Base-by-base conservation (phyloP, 202 grass and related monocot genomes). In the Schoenoplectus tabernaemontani region DNA sequence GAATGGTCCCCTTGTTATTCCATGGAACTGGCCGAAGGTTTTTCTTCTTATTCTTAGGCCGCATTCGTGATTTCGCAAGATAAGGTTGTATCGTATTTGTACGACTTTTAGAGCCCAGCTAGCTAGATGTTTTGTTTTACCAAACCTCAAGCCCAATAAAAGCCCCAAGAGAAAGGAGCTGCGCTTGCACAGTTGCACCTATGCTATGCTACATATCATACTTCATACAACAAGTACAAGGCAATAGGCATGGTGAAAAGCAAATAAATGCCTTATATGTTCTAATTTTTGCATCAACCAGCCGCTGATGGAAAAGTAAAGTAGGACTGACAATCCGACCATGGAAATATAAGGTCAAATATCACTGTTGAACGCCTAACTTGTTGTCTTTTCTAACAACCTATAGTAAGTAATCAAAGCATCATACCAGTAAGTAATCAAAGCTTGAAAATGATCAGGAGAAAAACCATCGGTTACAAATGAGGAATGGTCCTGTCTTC, bases 401-500 rank as follows among this genome's bases (percentile, higher is more conserved):
- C 60, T 10, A 67, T 42, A 41, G 36, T 41, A 41, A 42, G 7
- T 1, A 28, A 28, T 44, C 28, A 28, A 28, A 28, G 28, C 28
- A 28, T 28, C 28, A 28, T 28, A 28, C 28, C 28, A 28, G 28
- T 28, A 28, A 28, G 28, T 28, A 28, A 28, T 28, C 28, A 28
- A 28, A 28, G 28, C 28, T 28, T 28, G 28, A 28, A 28, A 28
- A 28, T 28, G 28, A 28, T 28, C 28, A 28, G 28, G 28, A 28
- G 28, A 28, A 28, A 28, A 28, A 28, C 28, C 28, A 28, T 28
- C 28, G 28, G 28, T 28, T 28, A 28, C 28, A 28, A 28, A 28
- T 28, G 28, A 87, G 32, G 83, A 94, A 94, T 0, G 91, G 95
- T 1, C 95, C 89, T 0, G 91, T 94, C 89, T 97, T 91, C 44